Evolutionary conservation across 2,329 filamentous ascomycete genomes (phyloP).

Genomic region (Nemania sp.): DNA sequence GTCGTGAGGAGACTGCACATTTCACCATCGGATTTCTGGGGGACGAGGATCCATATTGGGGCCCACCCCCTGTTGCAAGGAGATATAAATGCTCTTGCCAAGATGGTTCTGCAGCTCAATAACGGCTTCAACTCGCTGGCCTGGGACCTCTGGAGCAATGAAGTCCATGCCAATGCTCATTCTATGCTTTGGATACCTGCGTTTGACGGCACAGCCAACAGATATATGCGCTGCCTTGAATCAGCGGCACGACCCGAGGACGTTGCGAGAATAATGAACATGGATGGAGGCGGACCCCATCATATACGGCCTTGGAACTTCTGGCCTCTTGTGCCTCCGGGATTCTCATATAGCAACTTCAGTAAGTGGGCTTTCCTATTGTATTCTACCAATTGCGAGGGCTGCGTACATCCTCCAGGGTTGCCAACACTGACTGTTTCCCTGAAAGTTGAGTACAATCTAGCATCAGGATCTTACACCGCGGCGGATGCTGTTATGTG

Average conservation of each 20-base stretch:
- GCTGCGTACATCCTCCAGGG: background rate
- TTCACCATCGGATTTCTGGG: background rate
- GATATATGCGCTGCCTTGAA: background rate
- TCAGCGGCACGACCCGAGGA: background rate
- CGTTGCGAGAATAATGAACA: constrained; percentile 11
- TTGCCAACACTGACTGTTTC: background rate
- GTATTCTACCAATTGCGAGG: too few species aligned
- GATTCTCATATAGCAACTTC: background rate
- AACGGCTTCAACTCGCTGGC: constrained; percentile 1
- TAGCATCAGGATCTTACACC: background rate
- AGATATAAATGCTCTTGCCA: background rate
- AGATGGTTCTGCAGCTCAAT: background rate
- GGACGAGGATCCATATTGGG: constrained; percentile 15
- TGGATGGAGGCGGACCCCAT: too few species aligned
- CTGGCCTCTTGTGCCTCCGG: constrained; percentile 2
- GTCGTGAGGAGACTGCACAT: background rate
- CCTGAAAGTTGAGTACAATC: constrained; percentile 23
- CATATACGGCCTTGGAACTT: constrained; percentile 20
- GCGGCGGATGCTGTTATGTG: background rate
- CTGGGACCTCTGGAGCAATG: background rate
- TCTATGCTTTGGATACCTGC: background rate
- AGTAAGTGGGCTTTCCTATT: background rate
- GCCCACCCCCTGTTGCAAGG: too few species aligned
- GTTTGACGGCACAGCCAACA: background rate
- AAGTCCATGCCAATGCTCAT: background rate